phyloP scores from a whole-genome alignment of 345 rosid genomes.

The Eucalyptus rudis region DNA sequence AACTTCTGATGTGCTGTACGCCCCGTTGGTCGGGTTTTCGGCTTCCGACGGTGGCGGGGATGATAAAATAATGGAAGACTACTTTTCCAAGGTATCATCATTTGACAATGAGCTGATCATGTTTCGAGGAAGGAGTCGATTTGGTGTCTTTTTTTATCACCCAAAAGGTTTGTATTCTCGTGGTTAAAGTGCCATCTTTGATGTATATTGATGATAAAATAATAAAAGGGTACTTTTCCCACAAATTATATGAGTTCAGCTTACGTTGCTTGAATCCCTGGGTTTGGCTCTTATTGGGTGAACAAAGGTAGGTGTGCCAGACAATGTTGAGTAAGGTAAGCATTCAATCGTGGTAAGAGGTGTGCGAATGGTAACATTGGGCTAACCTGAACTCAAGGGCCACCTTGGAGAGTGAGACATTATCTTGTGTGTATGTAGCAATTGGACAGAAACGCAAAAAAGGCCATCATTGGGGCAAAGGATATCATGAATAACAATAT shows the following conservation, averaged over 20 bases:
- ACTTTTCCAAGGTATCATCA: no score
- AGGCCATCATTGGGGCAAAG: no score
- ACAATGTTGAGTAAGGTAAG: not conserved
- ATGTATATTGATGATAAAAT: not conserved
- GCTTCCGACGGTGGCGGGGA: no score
- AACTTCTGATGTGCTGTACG: not conserved
- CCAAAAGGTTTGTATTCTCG: not conserved
- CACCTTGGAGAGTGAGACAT: not conserved
- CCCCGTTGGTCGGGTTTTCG: no score
- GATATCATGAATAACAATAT: no score
- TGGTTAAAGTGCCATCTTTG: not conserved
- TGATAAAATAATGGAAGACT: no score
- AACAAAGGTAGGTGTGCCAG: not conserved
- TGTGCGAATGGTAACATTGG: not conserved
- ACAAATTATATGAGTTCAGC: not conserved
- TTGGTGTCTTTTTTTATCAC: not conserved
- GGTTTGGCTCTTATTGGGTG: not conserved
- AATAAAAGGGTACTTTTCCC: not conserved
- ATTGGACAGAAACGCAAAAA: not conserved
- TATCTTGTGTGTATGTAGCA: not conserved
- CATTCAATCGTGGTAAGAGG: not conserved
- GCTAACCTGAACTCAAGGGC: not conserved
- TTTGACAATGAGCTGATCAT: no score
- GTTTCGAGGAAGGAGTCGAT: no score
- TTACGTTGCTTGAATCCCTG: not conserved